Conservation (phyloP, 129 eudicot genomes). For the Escallonia rubra region DNA sequence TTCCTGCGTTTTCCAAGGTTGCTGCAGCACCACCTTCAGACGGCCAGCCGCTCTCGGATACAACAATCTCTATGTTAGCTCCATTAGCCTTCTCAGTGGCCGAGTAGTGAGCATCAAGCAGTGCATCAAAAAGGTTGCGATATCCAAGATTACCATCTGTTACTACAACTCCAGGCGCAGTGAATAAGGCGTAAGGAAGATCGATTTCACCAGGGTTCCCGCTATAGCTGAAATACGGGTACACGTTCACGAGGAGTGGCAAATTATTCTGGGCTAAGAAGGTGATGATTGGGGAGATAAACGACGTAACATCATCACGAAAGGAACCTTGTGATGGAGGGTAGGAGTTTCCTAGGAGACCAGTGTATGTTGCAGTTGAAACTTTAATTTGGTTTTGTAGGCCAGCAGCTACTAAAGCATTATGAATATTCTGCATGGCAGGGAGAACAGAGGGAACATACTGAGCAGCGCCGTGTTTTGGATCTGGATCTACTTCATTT, state of each 20-base stretch:
- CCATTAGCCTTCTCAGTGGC: conserved; percentile 31
- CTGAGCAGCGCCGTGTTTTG: neutral
- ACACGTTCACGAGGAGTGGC: conserved; percentile 33
- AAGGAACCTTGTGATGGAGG: conserved; percentile 34
- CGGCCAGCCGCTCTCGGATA: conserved; percentile 52
- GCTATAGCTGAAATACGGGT: conserved; percentile 27
- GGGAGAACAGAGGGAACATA: conserved; percentile 18
- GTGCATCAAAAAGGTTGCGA: conserved; percentile 29
- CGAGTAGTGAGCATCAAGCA: conserved; percentile 26
- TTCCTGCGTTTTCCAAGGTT: conserved; percentile 11
- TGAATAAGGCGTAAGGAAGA: conserved; percentile 27
- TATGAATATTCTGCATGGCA: conserved; percentile 32
- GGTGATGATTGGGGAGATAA: conserved; percentile 11
- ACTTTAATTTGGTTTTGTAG: conserved; percentile 20
- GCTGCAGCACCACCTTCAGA: conserved; percentile 23
- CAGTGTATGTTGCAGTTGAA: conserved; percentile 14
- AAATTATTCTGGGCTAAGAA: conserved; percentile 2
- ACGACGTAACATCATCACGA: neutral
- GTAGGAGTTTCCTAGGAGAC: conserved; percentile 8
- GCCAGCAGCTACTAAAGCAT: conserved; percentile 8
- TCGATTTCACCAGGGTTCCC: neutral
- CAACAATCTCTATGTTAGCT: conserved; percentile 19
- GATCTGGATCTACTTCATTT: conserved; percentile 41
- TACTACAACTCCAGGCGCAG: neutral
- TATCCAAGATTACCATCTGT: conserved; percentile 19